Percentiles rank a stretch among this genome's conserved stretches.
These are phyloP conservation scores for Chlorociboria aeruginascens DNA, from an alignment of 495 filamentous ascomycete species.

Conservation along the genomic window DNA sequence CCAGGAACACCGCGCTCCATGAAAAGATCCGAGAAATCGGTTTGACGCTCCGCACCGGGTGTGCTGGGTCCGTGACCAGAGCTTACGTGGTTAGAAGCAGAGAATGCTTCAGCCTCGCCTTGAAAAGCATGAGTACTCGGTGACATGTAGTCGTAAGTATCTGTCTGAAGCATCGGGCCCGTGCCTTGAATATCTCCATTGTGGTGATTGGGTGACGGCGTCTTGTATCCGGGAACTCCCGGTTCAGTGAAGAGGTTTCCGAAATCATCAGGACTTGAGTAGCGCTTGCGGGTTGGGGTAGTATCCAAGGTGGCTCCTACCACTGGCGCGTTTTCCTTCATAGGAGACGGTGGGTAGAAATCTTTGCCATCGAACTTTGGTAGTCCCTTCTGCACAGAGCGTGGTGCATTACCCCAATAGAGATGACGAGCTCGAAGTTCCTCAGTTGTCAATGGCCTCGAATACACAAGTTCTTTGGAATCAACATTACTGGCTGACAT, in stretches of 20 bases:
- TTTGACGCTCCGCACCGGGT: too few species aligned
- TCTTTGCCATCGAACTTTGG: conserved; percentile 46
- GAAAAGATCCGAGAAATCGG: conserved; percentile 5
- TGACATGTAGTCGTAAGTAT: too few species aligned
- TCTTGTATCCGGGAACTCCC: conserved; percentile 10
- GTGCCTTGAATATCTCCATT: too few species aligned
- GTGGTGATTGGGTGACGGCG: not conserved
- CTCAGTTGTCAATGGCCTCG: conserved; percentile 32
- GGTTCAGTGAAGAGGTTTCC: conserved; percentile 9
- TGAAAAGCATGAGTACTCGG: too few species aligned
- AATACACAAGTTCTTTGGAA: conserved; percentile 31
- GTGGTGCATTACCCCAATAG: conserved; percentile 38
- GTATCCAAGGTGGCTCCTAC: not conserved
- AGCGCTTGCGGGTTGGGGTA: not conserved
- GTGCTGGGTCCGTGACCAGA: too few species aligned
- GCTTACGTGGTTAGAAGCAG: too few species aligned
- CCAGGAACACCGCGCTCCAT: not conserved
- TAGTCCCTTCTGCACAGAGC: conserved; percentile 28
- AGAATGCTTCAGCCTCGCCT: too few species aligned
- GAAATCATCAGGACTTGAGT: not conserved
- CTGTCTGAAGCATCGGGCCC: too few species aligned
- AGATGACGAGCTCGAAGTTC: conserved; percentile 35
- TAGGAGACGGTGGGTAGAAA: conserved; percentile 41
- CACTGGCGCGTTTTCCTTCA: conserved; percentile 19
- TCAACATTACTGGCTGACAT: conserved; percentile 3